Conservation (phyloP, 2,329 filamentous ascomycete species). For the Stagonosporopsis tanaceti region DNA sequence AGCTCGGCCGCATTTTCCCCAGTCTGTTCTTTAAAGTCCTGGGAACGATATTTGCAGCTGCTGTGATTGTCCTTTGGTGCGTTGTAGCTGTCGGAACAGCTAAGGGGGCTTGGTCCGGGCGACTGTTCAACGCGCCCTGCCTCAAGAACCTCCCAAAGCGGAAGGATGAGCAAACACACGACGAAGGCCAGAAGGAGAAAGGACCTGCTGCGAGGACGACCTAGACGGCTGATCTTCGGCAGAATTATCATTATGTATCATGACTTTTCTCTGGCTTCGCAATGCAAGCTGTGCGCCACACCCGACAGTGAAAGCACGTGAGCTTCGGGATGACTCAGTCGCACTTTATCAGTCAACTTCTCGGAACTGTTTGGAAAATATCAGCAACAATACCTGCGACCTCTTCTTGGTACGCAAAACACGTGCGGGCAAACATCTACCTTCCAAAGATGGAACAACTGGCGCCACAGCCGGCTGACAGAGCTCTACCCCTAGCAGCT, state of each 20-base stretch:
- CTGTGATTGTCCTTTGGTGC: conserved; percentile 64
- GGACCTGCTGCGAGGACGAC: neutral
- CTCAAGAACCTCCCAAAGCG: conserved; percentile 48
- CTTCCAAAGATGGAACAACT: conserved; percentile 1
- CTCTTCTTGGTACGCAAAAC: neutral
- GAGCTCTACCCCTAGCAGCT: conserved; percentile 29
- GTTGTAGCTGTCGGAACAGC: conserved; percentile 61
- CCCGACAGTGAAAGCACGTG: conserved; percentile 3
- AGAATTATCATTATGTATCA: neutral
- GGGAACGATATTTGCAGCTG: conserved; percentile 62
- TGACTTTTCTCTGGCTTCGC: neutral
- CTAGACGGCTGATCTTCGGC: conserved; percentile 1
- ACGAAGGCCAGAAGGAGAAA: conserved; percentile 1
- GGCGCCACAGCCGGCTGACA: neutral
- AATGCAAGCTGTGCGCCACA: neutral
- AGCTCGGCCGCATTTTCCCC: conserved; percentile 61
- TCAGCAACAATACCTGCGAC: neutral
- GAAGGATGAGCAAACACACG: conserved; percentile 8
- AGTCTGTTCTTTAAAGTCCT: conserved; percentile 65
- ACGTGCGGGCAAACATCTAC: too few relatives aligned
- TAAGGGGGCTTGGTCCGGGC: conserved; percentile 57
- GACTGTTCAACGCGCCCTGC: conserved; percentile 64
- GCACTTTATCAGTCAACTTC: neutral
- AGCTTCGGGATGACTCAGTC: conserved; percentile 5
- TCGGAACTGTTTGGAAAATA: neutral